Base-by-base conservation (phyloP, 176 grass and related monocot species). In the Raddia guianensis region DNA sequence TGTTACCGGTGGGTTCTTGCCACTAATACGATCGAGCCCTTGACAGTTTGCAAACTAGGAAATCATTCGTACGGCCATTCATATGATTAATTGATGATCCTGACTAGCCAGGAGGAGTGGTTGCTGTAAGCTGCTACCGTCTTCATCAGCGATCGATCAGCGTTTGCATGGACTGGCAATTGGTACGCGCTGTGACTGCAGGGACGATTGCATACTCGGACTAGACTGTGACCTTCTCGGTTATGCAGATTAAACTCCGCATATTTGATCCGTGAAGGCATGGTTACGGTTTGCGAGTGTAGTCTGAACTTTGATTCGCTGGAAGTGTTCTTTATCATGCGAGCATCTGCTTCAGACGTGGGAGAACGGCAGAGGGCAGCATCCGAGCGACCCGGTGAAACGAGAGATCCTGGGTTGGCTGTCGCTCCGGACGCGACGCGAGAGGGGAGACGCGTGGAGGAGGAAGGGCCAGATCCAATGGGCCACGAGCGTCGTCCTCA, bases 61-160 rank as follows among this genome's bases (percentile, higher is more conserved):
- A 76, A 42, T 60, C 46, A 69, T 21, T 21, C 50, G 82, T 84
- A 84, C 82, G 72, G 72, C 80, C 80, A 53, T 51, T 27, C 3
- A 45, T 14, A 68, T 76, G 62, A 47, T 75, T 76, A 51, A 47
- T 75, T 57, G n/a, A 21, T 42, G 57, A 27, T 27, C 11, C 57
- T 60, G 11, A 9, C 20, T 27, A 60, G 57, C 52, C 52, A 9
- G 47, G 14, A 60, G 8, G 19, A 0, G 51, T 15, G 42, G 82
- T 68, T 15, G 40, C 47, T 59, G 52, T 54, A 27, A 19, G 50
- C 78, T 49, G 60, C 42, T 40, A 40, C 37, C 2, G 37, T 40
- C 37, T 40, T 40, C 37, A 15, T 40, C 37, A 15, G 5, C 48
- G 34, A 19, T 42, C 16, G 27, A 51, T 50, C 37, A 59, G 55